Evolutionary conservation across 2,329 filamentous ascomycete species (phyloP), one percentile per base, ranked within the genome.

Genomic region (Penicillium nordicum): DNA sequence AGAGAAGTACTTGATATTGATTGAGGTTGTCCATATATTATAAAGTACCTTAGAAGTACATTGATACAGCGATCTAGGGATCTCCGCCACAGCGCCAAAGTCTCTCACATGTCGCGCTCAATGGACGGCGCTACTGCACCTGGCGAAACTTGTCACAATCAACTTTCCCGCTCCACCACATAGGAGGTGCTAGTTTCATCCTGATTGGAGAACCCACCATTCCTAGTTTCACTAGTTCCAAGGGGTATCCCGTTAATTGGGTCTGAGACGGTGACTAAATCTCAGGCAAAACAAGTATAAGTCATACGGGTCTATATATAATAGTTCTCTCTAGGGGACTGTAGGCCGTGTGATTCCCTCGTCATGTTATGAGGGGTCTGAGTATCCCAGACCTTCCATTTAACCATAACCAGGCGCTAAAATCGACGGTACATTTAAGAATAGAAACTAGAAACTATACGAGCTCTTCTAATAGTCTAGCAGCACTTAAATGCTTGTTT

Each of bases 111-210:
- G 45, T 40, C 38, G 30, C 42, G 53, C 21, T 56, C 42, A 9
- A 23, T 55, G 21, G 29, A 45, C 48, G 50, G 53, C 62, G 59
- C 64, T 63, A 65, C 61, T 65, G 63, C 50, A 45, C 45, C 30
- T 29, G 48, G 56, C 57, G 62, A 61, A 60, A 53, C 53, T 61
- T 51, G 55, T 66, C 63, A 66, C 63, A 62, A 66, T 66, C 62
- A 58, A 11, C 57, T 53, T 48, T 30, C 36, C 47, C 47, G 18
- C 54, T 61, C 48, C 50, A 58, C 54, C 25, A 6, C 21, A 12
- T 34, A 40, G n/a, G 44, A 45, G 49, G 49, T 23, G 48, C 29
- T 18, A 25, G 53, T 56, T 38, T 40, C 34, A 41, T 36, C 29
- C 36, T 56, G 53, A 55, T 55, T 55, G 53, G 53, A 55, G 53